A percentile compares a stretch with the other conserved stretches of the same genome.
Conservation (phyloP, 371 early-diverging fungal species). For the Lichtheimia hyalospora region DNA sequence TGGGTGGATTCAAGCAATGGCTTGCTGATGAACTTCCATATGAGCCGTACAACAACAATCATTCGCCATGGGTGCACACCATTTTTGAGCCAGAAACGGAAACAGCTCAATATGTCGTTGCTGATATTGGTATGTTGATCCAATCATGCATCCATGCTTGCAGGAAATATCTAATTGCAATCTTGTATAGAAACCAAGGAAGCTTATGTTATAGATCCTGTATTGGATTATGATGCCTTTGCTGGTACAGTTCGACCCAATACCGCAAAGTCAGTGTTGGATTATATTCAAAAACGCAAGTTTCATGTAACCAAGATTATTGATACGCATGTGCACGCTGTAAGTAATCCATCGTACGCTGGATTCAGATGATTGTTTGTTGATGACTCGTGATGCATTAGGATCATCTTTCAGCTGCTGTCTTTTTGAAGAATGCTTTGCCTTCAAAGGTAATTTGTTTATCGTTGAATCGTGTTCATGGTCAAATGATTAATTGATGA, state of each 20-base stretch:
- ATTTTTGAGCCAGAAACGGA: constrained; percentile 43
- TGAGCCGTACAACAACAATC: constrained; percentile 38
- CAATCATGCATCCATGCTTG: constrained; percentile 47
- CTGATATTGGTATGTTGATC: constrained; percentile 35
- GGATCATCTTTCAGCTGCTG: constrained; percentile 49
- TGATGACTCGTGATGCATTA: background rate
- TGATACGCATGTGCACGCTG: constrained; percentile 52
- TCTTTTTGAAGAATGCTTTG: constrained; percentile 30
- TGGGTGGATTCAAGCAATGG: constrained; percentile 41
- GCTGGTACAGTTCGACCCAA: constrained; percentile 23
- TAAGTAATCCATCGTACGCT: constrained; percentile 17
- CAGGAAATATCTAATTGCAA: constrained; percentile 87
- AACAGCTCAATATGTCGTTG: constrained; percentile 45
- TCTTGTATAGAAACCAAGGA: constrained; percentile 30
- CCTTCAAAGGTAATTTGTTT: constrained; percentile 27
- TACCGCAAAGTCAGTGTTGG: constrained; percentile 27
- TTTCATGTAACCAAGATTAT: constrained; percentile 46
- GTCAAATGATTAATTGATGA: background rate
- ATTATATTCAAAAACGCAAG: constrained; percentile 28
- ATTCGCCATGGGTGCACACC: constrained; percentile 49
- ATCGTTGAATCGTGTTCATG: background rate
- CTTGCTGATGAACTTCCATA: constrained; percentile 27
- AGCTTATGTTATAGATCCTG: constrained; percentile 45
- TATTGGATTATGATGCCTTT: constrained; percentile 45
- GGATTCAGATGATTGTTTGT: too few relatives aligned